A percentile compares a stretch with the other conserved stretches of the same genome.
These are phyloP conservation scores for Plantago coronopus DNA, from an alignment of 305 asterid genomes.

Conservation along the genomic window DNA sequence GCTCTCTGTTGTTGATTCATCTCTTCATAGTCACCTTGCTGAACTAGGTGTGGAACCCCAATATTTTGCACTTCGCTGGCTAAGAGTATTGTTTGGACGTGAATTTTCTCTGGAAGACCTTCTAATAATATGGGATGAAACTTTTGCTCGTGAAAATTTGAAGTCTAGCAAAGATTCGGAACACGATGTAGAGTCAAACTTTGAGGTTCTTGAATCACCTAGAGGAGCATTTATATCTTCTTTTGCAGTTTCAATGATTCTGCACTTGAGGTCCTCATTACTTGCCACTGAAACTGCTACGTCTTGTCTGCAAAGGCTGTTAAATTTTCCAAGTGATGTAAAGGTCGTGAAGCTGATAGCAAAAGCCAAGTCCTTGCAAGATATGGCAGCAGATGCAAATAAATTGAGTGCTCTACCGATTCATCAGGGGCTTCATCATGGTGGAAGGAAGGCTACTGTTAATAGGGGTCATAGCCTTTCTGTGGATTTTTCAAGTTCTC, in stretches of 20 bases:
- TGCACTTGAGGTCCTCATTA: constrained; percentile 72
- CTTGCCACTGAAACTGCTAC: constrained; percentile 94
- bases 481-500: constrained; percentile 53
- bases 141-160: constrained; percentile 58
- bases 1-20: constrained; percentile 76
- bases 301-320: constrained; percentile 73
- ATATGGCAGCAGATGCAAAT: constrained; percentile 58
- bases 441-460: constrained; percentile 40
- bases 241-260: constrained; percentile 92
- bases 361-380: constrained; percentile 77
- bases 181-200: constrained; percentile 40
- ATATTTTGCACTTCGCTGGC: constrained; percentile 89
- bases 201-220: constrained; percentile 57
- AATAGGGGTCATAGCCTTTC: constrained; percentile 61
- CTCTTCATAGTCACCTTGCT: constrained; percentile 84
- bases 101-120: constrained; percentile 89
- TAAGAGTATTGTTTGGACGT: constrained; percentile 88
- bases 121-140: constrained; percentile 85
- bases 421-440: constrained; percentile 36
- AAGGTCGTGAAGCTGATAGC: constrained; percentile 53
- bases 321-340: constrained; percentile 72
- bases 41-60: constrained; percentile 97
- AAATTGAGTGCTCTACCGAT: constrained; percentile 37
- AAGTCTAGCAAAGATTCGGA: constrained; percentile 29
- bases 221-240: constrained; percentile 91